Base-by-base conservation (phyloP, 306 rosid species). In the Rubus idaeus region DNA sequence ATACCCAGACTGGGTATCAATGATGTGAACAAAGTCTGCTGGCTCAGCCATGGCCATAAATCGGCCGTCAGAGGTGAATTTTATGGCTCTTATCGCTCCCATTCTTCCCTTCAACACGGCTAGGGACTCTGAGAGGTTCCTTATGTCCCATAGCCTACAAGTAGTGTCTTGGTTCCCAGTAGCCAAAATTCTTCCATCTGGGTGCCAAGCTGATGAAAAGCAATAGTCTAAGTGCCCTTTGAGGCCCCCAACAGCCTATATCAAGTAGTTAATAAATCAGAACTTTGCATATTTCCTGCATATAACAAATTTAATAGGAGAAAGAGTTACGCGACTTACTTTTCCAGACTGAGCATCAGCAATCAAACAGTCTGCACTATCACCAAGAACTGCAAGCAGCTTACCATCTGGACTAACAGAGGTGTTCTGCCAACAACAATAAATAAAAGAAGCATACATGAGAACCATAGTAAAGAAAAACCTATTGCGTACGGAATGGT, bases 81-180 rank as follows among this genome's bases (percentile, higher is more conserved):
- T 88, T 47, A 96, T 45, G 26, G 90, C 89, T 75, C 99, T 89
- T 65, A 96, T 85, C 37, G 98, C 97, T 41, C 99, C 99, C 92
- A 96, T 89, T 79, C 91, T 88, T 55, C 99, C 99, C 87, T 92
- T 96, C 4, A 96, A 78, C 26, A 96, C 94, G 8, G 89, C 89
- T 0, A 96, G 7, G 37, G 99, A 92, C 71, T 86, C 65, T 3
- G 98, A 92, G 42, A 86, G 87, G 58, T 96, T 91, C 82, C 99
- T 92, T 18, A 89, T 83, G 83, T 96, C 99, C 99, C 99, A 96
- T 83, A 96, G 81, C 55, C 98, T 87, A 84, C 98, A 91, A 78
- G 99, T 96, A 39, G 86, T 92, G 85, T 96, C 99, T 85, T 96
- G 99, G 77, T 92, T 96, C 62, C 99, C 99, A 2, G 98, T 92